Conservation (phyloP, 1,284 basidiomycete genomes). For the Trametes versicolor region DNA sequence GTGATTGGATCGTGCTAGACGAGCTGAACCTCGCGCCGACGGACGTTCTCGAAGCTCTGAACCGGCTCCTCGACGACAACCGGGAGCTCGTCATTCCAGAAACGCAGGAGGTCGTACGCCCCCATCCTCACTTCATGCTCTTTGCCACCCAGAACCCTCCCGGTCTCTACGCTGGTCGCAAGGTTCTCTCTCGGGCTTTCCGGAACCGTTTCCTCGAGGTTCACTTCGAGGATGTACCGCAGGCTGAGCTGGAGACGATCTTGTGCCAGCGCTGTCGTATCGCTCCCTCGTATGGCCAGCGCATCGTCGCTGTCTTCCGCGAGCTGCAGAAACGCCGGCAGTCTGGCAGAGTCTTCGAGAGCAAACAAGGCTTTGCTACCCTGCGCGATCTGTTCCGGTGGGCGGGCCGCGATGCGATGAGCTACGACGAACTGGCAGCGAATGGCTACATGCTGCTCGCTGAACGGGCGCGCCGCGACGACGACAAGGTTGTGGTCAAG, state of each 20-base stretch:
- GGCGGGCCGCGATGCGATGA: conserved; percentile 90
- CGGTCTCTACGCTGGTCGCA: conserved; percentile 96
- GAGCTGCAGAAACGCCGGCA: conserved; percentile 95
- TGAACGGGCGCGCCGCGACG: conserved; percentile 85
- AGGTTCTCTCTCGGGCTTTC: conserved; percentile 95
- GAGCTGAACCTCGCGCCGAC: conserved; percentile 98
- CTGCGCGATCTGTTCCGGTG: conserved; percentile 98
- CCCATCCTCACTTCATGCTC: conserved; percentile 97
- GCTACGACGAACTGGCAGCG: conserved; percentile 93
- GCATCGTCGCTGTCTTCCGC: conserved; percentile 92
- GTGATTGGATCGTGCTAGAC: conserved; percentile 99
- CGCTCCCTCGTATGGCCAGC: conserved; percentile 91
- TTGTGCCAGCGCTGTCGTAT: conserved; percentile 90
- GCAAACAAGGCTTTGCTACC: conserved; percentile 96
- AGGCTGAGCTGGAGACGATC: conserved; percentile 93
- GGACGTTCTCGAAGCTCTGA: conserved; percentile 97
- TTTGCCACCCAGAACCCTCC: conserved; percentile 99
- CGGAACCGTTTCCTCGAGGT: conserved; percentile 99
- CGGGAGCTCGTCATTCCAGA: conserved; percentile 97
- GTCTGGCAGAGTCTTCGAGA: conserved; percentile 94
- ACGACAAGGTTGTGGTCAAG: conserved; percentile 92
- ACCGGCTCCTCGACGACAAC: conserved; percentile 97
- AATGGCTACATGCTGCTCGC: conserved; percentile 99
- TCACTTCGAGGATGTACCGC: conserved; percentile 97
- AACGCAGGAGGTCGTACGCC: conserved; percentile 93